Evolutionary conservation across 805 yeast genomes (phyloP).

Genomic region (Zygotorulaspora florentina): DNA sequence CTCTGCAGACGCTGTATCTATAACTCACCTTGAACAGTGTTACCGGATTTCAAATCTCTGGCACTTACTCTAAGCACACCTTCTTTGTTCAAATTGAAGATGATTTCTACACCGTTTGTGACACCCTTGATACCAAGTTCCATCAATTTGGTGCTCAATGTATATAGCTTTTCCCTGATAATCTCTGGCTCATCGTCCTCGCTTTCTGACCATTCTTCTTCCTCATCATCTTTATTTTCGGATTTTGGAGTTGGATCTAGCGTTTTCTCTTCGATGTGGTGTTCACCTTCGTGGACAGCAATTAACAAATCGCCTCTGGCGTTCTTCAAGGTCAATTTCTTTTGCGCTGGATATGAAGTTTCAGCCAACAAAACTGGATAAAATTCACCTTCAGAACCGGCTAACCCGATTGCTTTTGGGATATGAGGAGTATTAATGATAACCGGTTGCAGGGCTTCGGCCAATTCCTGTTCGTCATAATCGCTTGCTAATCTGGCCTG

Average conservation of each 20-base stretch:
- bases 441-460: slow-evolving; percentile 72
- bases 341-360: slow-evolving; percentile 88
- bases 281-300: slow-evolving; percentile 79
- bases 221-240: slow-evolving; percentile 49
- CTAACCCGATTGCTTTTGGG: slow-evolving; percentile 77
- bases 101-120: slow-evolving; percentile 61
- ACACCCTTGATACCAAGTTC: slow-evolving; percentile 72
- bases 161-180: slow-evolving; percentile 66
- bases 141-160: slow-evolving; percentile 70
- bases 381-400: slow-evolving; percentile 67
- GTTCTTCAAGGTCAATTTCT: slow-evolving; percentile 60
- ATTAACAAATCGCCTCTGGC: slow-evolving; percentile 58
- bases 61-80: slow-evolving; percentile 57
- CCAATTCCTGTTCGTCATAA: slow-evolving; percentile 78
- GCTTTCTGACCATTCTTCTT: slow-evolving; percentile 46
- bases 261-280: slow-evolving; percentile 76
- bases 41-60: slow-evolving; percentile 59
- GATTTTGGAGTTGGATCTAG: slow-evolving; percentile 59
- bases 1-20: slow-evolving; percentile 9
- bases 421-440: slow-evolving; percentile 87
- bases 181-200: slow-evolving; percentile 84
- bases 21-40: slow-evolving; percentile 53
- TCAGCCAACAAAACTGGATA: slow-evolving; percentile 71
- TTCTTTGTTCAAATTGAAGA: slow-evolving; percentile 53
- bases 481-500: slow-evolving; percentile 84